phyloP scores from a whole-genome alignment of 108 stramenopile species.

The Cyclotella choctawhatcheeana region DNA sequence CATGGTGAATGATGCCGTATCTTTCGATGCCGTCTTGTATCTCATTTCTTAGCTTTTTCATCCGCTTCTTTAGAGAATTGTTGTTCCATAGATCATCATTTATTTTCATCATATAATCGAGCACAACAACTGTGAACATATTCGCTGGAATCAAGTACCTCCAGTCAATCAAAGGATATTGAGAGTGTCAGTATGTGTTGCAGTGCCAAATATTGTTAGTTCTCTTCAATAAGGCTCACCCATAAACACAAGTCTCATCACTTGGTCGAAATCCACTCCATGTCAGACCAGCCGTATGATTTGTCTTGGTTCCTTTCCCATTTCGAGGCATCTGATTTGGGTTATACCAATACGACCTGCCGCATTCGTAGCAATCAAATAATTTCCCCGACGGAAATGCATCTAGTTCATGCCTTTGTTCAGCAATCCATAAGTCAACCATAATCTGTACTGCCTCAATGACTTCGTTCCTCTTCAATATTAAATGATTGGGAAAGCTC shows the following conservation, averaged over 20 bases:
- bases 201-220: neutral
- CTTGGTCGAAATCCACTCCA: slow-evolving; percentile 63
- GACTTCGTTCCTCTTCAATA: slow-evolving; percentile 31
- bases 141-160: slow-evolving; percentile 73
- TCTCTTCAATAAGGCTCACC: neutral
- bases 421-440: slow-evolving; percentile 65
- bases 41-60: slow-evolving; percentile 43
- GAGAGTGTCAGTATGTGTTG: neutral
- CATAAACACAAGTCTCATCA: slow-evolving; percentile 62
- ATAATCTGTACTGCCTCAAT: slow-evolving; percentile 58
- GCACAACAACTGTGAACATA: slow-evolving; percentile 59
- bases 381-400: slow-evolving; percentile 49
- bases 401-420: slow-evolving; percentile 64
- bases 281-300: slow-evolving; percentile 50
- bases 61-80: slow-evolving; percentile 29
- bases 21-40: slow-evolving; percentile 64
- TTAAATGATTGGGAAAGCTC: slow-evolving; percentile 28
- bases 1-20: slow-evolving; percentile 56
- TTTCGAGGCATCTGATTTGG: slow-evolving; percentile 48
- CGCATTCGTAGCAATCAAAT: slow-evolving; percentile 62
- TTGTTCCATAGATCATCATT: slow-evolving; percentile 43
- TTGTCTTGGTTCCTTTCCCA: slow-evolving; percentile 57
- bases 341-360: slow-evolving; percentile 59
- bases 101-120: slow-evolving; percentile 50
- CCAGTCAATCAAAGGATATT: neutral